Conservation (phyloP, 2,329 filamentous ascomycete genomes). For the Plectosphaerella cucumerina region DNA sequence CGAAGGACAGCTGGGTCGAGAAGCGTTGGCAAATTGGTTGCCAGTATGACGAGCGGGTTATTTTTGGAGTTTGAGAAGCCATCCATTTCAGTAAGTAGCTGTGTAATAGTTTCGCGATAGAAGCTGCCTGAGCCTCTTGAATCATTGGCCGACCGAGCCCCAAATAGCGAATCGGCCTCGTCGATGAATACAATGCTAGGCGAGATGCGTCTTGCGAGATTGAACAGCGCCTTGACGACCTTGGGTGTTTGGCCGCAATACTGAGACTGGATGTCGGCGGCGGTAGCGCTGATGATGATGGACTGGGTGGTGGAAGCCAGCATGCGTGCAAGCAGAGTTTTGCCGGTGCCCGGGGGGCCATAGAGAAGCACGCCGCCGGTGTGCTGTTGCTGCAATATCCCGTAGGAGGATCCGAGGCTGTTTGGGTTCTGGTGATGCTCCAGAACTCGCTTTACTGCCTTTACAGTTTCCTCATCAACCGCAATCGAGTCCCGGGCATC, state of each 20-base stretch:
- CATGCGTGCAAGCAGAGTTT: not conserved
- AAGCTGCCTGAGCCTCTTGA: not conserved
- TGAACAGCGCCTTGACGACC: not conserved
- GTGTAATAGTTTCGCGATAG: not conserved
- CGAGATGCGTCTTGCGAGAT: not conserved
- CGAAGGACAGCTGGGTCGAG: not conserved
- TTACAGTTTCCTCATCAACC: not conserved
- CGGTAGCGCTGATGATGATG: not conserved
- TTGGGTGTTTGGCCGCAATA: not conserved
- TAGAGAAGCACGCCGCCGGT: not conserved
- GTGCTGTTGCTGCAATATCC: not conserved
- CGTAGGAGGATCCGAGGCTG: not conserved
- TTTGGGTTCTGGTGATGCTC: not conserved
- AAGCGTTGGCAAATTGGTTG: not conserved
- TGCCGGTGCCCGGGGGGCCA: not conserved
- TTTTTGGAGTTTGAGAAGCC: not conserved
- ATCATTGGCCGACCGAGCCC: not conserved
- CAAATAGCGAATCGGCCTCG: not conserved
- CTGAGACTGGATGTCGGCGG: not conserved
- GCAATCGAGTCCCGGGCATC: not conserved
- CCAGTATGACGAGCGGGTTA: not conserved
- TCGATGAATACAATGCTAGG: constrained; percentile 1
- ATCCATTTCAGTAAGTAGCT: not conserved
- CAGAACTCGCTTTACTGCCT: not conserved
- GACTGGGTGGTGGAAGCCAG: not conserved